These are phyloP conservation scores for Graphium sp. DNA, from an alignment of 2,329 filamentous ascomycete genomes.

Conservation along the genomic window DNA sequence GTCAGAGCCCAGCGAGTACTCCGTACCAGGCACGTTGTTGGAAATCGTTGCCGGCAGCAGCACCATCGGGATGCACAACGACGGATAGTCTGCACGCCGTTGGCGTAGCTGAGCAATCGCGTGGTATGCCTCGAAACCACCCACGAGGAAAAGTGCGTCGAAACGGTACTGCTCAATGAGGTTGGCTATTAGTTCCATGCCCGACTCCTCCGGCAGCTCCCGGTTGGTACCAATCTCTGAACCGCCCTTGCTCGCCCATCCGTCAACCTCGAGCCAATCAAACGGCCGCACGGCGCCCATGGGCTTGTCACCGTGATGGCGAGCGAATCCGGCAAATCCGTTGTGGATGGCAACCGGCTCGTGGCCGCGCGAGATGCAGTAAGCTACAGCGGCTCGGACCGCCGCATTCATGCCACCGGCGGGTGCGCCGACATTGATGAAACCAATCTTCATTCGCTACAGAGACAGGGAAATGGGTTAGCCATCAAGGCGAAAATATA, in stretches of 20 bases:
- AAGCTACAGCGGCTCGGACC: constrained; percentile 80
- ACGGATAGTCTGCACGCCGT: constrained; percentile 60
- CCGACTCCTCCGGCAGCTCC: constrained; percentile 70
- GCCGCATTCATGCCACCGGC: constrained; percentile 98
- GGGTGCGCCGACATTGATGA: constrained; percentile 91
- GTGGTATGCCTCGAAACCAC: constrained; percentile 94
- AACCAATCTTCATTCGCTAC: constrained; percentile 79
- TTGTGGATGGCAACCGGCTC: constrained; percentile 89
- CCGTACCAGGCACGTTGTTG: constrained; percentile 95
- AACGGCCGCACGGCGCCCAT: constrained; percentile 71
- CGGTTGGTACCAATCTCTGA: constrained; percentile 98
- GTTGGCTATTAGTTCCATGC: constrained; percentile 66
- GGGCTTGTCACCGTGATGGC: constrained; percentile 76
- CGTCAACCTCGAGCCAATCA: constrained; percentile 84
- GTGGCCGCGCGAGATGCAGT: constrained; percentile 84
- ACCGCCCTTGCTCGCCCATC: constrained; percentile 90
- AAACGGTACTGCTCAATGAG: constrained; percentile 79
- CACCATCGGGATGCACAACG: constrained; percentile 83
- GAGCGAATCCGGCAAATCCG: constrained; percentile 82
- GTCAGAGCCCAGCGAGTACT: constrained; percentile 92
- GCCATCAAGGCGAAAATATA: not conserved
- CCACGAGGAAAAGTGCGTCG: constrained; percentile 80
- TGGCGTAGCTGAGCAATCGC: constrained; percentile 75
- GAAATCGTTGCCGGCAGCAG: constrained; percentile 93
- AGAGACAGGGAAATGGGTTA: constrained; percentile 12